A percentile compares a stretch with the other conserved stretches of the same genome.
Conservation (phyloP, 2,329 filamentous ascomycete genomes). For the Calonectria multiphialidica region DNA sequence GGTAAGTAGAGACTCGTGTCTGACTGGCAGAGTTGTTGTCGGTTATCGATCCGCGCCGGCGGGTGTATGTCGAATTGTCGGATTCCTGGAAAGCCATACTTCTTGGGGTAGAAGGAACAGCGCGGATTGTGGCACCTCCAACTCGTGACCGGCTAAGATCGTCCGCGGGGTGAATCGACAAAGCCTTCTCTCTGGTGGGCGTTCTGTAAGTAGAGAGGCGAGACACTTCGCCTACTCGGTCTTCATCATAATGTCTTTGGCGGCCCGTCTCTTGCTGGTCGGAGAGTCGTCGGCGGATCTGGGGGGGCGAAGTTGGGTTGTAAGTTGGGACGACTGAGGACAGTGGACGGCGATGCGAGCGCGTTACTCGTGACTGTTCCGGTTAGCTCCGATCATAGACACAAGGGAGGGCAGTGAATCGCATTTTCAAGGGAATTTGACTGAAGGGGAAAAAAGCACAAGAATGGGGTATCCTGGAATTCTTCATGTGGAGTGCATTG, state of each 20-base stretch:
- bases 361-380: conserved; percentile 60
- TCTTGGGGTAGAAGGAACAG: conserved; percentile 63
- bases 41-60: conserved; percentile 59
- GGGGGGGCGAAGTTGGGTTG: conserved; percentile 63
- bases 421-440: neutral
- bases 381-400: conserved; percentile 32
- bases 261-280: conserved; percentile 65
- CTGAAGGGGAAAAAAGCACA: neutral
- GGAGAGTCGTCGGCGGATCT: conserved; percentile 65
- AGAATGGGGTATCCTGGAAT: conserved; percentile 2
- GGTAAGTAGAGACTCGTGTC: conserved; percentile 59
- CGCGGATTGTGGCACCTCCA: conserved; percentile 49
- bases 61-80: conserved; percentile 46
- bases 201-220: conserved; percentile 60
- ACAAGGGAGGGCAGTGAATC: conserved; percentile 13
- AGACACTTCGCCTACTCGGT: conserved; percentile 53
- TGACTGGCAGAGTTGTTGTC: conserved; percentile 56
- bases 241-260: conserved; percentile 56
- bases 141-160: conserved; percentile 48
- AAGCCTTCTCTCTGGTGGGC: conserved; percentile 56
- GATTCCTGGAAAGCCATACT: conserved; percentile 61
- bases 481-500: conserved; percentile 9
- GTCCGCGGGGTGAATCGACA: conserved; percentile 53
- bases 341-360: conserved; percentile 64
- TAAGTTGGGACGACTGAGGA: conserved; percentile 64